Percentiles rank a stretch among this genome's conserved stretches.
These are phyloP conservation scores for Mucor indicus DNA, from an alignment of 371 early-diverging fungal genomes.

Conservation along the genomic window DNA sequence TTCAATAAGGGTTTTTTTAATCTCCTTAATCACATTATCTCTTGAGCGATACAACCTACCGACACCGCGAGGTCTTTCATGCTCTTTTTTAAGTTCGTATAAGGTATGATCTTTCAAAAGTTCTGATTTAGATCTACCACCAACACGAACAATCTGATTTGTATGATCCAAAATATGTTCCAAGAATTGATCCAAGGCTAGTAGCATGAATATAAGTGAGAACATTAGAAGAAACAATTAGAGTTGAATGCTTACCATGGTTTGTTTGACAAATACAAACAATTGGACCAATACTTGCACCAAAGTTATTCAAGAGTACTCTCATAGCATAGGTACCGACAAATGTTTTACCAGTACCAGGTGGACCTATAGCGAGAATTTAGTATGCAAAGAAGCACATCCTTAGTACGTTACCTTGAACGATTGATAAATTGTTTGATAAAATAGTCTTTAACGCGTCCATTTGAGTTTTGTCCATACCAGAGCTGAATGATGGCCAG, in stretches of 20 bases:
- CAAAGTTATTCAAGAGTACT: conserved; percentile 51
- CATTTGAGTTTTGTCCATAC: conserved; percentile 47
- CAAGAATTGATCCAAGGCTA: conserved; percentile 72
- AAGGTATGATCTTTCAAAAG: conserved; percentile 37
- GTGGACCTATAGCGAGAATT: conserved; percentile 45
- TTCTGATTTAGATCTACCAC: conserved; percentile 57
- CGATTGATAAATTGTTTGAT: conserved; percentile 48
- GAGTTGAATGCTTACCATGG: conserved; percentile 40
- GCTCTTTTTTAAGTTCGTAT: conserved; percentile 39
- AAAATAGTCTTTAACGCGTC: conserved; percentile 56
- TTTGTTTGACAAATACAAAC: conserved; percentile 71
- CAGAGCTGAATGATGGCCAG: conserved; percentile 33
- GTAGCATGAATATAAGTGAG: neutral
- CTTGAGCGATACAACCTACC: conserved; percentile 30
- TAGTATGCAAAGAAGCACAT: neutral
- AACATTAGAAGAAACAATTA: neutral
- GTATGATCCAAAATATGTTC: conserved; percentile 51
- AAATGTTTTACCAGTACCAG: conserved; percentile 74
- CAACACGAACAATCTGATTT: conserved; percentile 57
- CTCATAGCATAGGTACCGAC: conserved; percentile 62
- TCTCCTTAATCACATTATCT: conserved; percentile 35
- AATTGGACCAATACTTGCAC: conserved; percentile 45
- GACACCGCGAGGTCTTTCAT: conserved; percentile 29
- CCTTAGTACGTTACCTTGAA: conserved; percentile 43
- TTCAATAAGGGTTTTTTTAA: conserved; percentile 35